A percentile compares a stretch with the other conserved stretches of the same genome.
These are phyloP conservation scores for Zalaria obscura DNA, from an alignment of 2,329 filamentous ascomycete species.

Conservation along the genomic window DNA sequence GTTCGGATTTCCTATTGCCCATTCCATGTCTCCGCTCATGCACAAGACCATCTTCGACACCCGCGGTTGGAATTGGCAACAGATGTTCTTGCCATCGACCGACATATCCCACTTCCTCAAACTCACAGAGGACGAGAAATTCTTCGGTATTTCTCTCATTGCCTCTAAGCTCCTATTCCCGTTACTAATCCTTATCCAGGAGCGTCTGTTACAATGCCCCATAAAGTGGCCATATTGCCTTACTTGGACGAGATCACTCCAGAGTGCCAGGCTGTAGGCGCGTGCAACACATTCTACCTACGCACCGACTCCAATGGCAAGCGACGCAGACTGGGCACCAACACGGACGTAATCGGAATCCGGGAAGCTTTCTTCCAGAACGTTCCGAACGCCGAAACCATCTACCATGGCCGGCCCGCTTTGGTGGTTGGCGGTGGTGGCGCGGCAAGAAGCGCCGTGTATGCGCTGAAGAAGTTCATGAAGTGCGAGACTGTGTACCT, in stretches of 20 bases:
- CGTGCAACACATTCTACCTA: slow-evolving; percentile 67
- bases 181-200: slow-evolving; percentile 18
- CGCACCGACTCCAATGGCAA: slow-evolving; percentile 31
- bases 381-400: slow-evolving; percentile 24
- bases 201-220: slow-evolving; percentile 58
- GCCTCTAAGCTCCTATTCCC: background rate
- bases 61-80: slow-evolving; percentile 38
- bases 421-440: slow-evolving; percentile 68
- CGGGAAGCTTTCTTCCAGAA: slow-evolving; percentile 51
- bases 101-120: slow-evolving; percentile 29
- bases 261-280: slow-evolving; percentile 59
- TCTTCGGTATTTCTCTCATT: slow-evolving; percentile 37
- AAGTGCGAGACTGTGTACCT: slow-evolving; percentile 57
- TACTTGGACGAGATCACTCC: slow-evolving; percentile 60
- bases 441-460: slow-evolving; percentile 63
- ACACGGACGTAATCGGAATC: slow-evolving; percentile 70
- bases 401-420: slow-evolving; percentile 47
- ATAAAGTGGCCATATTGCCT: slow-evolving; percentile 63
- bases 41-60: slow-evolving; percentile 39
- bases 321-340: slow-evolving; percentile 46
- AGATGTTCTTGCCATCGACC: slow-evolving; percentile 32
- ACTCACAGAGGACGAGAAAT: slow-evolving; percentile 42
- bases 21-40: slow-evolving; percentile 41
- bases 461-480: slow-evolving; percentile 58
- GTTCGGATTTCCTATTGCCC: slow-evolving; percentile 42